phyloP scores from a whole-genome alignment of 1,139 yeast species.

The Blastobotrys niveus region DNA sequence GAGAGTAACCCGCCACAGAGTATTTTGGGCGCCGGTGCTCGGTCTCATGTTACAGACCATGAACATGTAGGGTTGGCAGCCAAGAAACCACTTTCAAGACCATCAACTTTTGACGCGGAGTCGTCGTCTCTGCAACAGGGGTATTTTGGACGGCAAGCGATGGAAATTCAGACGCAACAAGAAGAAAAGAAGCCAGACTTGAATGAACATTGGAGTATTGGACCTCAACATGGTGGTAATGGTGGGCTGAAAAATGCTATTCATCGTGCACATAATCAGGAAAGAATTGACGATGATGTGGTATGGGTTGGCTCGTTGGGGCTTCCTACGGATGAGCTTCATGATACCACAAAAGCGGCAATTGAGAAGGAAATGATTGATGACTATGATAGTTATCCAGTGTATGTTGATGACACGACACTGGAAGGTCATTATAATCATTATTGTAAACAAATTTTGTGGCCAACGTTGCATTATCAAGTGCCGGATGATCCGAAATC shows the following conservation, averaged over 20 bases:
- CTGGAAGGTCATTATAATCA: constrained; percentile 87
- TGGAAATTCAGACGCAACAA: constrained; percentile 1
- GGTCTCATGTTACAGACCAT: constrained; percentile 4
- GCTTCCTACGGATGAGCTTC: constrained; percentile 81
- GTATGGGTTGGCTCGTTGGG: constrained; percentile 89
- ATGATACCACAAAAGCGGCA: constrained; percentile 51
- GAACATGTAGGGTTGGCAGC: neutral
- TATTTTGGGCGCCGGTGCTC: constrained; percentile 9
- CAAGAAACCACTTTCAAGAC: neutral
- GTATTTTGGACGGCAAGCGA: neutral
- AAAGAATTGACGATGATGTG: constrained; percentile 42
- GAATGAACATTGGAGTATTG: constrained; percentile 69
- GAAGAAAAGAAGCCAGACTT: constrained; percentile 38
- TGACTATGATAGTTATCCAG: constrained; percentile 56
- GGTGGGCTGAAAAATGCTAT: constrained; percentile 86
- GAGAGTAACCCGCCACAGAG: constrained; percentile 13
- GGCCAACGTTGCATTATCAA: constrained; percentile 97
- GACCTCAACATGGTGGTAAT: constrained; percentile 69
- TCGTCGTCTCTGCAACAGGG: neutral
- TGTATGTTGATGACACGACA: constrained; percentile 68
- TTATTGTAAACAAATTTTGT: constrained; percentile 85
- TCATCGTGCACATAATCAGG: constrained; percentile 49
- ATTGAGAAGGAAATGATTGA: constrained; percentile 26
- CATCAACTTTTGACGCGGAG: neutral
- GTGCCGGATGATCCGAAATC: constrained; percentile 93